Base-by-base conservation (phyloP, 208 protist species). In the Crithidia sp. region DNA sequence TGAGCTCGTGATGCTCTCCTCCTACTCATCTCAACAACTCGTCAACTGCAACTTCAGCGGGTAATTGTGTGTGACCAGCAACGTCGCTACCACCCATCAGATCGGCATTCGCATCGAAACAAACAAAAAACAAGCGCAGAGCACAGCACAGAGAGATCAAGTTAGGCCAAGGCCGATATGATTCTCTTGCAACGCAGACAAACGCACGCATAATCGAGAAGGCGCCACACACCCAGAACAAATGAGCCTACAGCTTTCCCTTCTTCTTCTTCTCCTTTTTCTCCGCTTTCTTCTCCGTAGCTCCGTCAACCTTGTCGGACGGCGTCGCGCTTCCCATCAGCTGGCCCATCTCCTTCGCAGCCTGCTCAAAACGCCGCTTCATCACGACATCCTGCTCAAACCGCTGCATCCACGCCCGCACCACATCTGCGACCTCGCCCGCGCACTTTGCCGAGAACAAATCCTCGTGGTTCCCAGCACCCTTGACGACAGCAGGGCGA, bases 241-340 rank as follows among this genome's bases (percentile, higher is more conserved):
- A 28, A 28, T 28, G 12, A 13, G 12, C 45, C 54, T 70, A 68
- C 71, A 73, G 54, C 49, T 74, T 77, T 7, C 54, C 53, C 66
- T 91, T 86, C 71, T 77, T 74, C 85, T 88, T 88, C 82, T 93
- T 90, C 74, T 93, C 84, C 77, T 93, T 94, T 78, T 93, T 85
- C 77, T 93, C 91, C 45, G 64, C 61, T 67, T 86, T 86, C 74
- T 85, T 86, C 59, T 78, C 79, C 3, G 50, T 76, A 7, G 28
- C 76, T n/a, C 19, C 74, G 7, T 65, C 69, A 39, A 43, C 43
- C 36, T 56, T 63, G 9, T 67, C 67, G 0, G 71, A 28, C 9
- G 68, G 59, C 19, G 76, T 64, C 14, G 76, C 52, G 62, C 77
- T 59, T 5, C 71, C 74, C 80, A 95, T 89, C 52, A 94, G 71